Percentiles rank a stretch among this genome's conserved stretches.
Evolutionary conservation across 176 grass and related monocot genomes (phyloP).

Genomic region (Triticum dicoccoides): DNA sequence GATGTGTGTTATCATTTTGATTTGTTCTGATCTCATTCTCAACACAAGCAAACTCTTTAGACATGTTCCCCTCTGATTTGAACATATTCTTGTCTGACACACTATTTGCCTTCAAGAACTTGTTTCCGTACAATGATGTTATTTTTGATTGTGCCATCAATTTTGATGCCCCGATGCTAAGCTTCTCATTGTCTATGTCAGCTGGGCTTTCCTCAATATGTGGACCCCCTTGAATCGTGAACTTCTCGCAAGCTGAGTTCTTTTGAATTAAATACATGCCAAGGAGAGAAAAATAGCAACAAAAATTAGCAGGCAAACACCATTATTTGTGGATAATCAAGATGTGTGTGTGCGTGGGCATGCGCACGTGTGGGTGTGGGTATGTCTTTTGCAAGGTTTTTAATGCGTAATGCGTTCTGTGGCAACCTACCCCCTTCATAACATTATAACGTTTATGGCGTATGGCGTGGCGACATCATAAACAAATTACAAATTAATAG

Average conservation of each 20-base stretch:
- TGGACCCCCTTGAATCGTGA: conserved; percentile 22
- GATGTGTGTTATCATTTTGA: conserved; percentile 40
- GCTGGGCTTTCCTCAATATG: conserved; percentile 21
- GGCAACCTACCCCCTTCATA: no score
- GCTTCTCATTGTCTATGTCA: conserved; percentile 54
- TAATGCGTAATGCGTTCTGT: no score
- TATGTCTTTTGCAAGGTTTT: neutral
- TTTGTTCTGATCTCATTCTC: conserved; percentile 54
- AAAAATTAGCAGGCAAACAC: conserved; percentile 32
- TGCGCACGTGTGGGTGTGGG: neutral
- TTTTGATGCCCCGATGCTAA: conserved; percentile 46
- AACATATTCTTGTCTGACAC: conserved; percentile 50
- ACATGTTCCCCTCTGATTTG: conserved; percentile 41
- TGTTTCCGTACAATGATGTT: conserved; percentile 58
- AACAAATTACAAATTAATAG: no score
- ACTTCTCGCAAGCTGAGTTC: conserved; percentile 19
- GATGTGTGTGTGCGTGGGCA: no score
- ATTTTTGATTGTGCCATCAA: conserved; percentile 72
- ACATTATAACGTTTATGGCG: no score
- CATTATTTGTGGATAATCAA: neutral
- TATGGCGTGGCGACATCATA: no score
- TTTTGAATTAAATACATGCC: conserved; percentile 35
- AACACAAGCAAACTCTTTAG: conserved; percentile 46
- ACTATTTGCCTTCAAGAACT: conserved; percentile 47
- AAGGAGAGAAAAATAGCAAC: conserved; percentile 22